Evolutionary conservation across 1,284 basidiomycete species (phyloP), one percentile per base, ranked within the genome.

Genomic region (Mrakiaceae sp.): DNA sequence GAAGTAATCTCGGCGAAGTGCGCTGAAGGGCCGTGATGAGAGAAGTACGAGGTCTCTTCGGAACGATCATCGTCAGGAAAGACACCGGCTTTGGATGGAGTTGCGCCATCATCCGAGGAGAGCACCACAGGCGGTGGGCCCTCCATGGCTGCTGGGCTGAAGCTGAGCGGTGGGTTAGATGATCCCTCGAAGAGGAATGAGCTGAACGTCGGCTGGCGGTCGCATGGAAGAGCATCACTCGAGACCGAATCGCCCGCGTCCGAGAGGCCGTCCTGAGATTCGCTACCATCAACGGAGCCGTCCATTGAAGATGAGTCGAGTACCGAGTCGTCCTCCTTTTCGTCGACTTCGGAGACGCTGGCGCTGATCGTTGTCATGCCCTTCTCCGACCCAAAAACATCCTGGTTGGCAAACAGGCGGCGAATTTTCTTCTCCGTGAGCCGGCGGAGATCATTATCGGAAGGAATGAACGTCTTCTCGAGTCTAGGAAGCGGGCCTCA

Each of bases 341-440:
- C 89, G 73, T 88, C 90, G 9, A 82, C 84, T 74, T 90, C 90
- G 10, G 88, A 90, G 52, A 87, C 83, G 67, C 80, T 85, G 42
- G 86, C 79, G 46, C 74, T 71, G 40, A 77, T 73, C 72, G 55
- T 74, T 70, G 61, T 75, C 74, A 0, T 73, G 67, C 57, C 62
- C 59, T 55, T 49, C 63, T 69, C 27, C 43, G 73, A 69, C 52
- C 71, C 71, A 67, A 74, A 76, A 1, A 78, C 73, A 14, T 77
- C 78, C 65, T 77, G 78, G 51, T 79, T 79, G 3, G 78, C 76
- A 64, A 82, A 82, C 16, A 82, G 73, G 0, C 79, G 76, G 16
- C 64, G 64, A 42, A 66, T 62, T 27, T 55, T 52, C 44, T 60
- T 55, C 60, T 66, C 64, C 68, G 80, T 80, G 43, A 82, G 74